These are phyloP conservation scores for Diaporthe nobilis DNA, from an alignment of 2,329 filamentous ascomycete genomes.

Conservation along the genomic window DNA sequence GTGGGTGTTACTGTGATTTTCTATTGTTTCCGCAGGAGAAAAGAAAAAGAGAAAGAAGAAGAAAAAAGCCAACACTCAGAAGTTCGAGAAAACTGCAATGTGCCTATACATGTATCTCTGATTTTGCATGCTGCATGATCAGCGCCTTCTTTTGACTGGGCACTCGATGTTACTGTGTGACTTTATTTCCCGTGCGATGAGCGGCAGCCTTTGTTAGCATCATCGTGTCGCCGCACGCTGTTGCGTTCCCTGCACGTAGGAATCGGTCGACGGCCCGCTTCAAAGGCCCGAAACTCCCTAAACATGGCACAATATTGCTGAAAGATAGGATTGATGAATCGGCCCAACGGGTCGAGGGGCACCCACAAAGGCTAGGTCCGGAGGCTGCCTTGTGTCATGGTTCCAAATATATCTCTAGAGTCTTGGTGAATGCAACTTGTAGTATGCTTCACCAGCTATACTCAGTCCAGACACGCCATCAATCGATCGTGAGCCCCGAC, in stretches of 20 bases:
- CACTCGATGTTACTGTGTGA: neutral
- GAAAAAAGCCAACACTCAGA: too few relatives aligned
- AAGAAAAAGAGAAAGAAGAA: too few relatives aligned
- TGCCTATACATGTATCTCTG: neutral
- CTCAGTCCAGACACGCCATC: neutral
- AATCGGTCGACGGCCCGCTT: too few relatives aligned
- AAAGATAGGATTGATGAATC: neutral
- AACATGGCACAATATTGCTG: neutral
- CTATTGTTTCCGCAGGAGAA: neutral
- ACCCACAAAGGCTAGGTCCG: neutral
- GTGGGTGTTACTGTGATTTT: neutral
- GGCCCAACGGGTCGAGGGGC: neutral
- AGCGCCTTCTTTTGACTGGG: neutral
- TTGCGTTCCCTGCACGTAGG: neutral
- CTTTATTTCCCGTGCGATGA: neutral
- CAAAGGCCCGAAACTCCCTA: neutral
- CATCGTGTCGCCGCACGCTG: neutral
- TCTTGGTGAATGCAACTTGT: too few relatives aligned
- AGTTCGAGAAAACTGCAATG: neutral
- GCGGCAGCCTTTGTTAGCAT: neutral
- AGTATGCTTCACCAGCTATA: neutral
- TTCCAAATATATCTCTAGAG: neutral
- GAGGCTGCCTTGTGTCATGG: neutral
- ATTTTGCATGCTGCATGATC: neutral
- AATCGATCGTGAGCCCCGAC: neutral